Conservation (phyloP, 2,329 filamentous ascomycete species). For the Colletotrichum orbiculare region DNA sequence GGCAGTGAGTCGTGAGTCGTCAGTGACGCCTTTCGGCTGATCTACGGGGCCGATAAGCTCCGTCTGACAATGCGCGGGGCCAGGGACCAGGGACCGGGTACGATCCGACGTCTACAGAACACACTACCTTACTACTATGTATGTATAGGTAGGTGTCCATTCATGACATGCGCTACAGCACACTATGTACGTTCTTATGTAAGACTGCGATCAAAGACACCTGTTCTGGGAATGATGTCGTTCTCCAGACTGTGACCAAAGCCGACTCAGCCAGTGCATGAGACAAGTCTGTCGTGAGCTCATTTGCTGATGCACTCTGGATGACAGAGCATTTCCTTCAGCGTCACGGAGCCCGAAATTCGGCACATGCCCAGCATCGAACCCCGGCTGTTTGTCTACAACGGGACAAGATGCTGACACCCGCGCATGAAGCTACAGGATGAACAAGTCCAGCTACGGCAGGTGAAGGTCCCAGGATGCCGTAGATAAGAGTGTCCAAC, state of each 20-base stretch:
- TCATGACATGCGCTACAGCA: no score
- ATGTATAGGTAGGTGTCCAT: no score
- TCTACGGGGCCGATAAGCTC: slow-evolving; percentile 18
- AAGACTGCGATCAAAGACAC: no score
- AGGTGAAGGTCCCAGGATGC: background rate
- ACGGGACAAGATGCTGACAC: slow-evolving; percentile 11
- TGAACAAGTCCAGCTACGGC: background rate
- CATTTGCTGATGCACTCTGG: no score
- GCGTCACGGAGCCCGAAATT: slow-evolving; percentile 18
- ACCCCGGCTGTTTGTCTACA: slow-evolving; percentile 21
- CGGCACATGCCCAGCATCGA: slow-evolving; percentile 15
- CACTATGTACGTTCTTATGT: no score
- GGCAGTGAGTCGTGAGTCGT: background rate
- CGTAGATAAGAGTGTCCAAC: slow-evolving; percentile 23
- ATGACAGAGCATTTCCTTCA: no score
- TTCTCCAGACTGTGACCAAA: no score
- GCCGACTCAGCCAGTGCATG: no score
- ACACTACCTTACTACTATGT: no score
- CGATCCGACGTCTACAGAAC: no score
- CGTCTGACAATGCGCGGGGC: background rate
- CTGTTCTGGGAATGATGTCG: no score
- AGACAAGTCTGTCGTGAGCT: no score
- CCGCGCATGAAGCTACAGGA: slow-evolving; percentile 2
- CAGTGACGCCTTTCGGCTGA: slow-evolving; percentile 25
- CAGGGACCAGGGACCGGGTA: background rate